Conservation (phyloP, 1,139 yeast species). For the Nakaseomyces glabratus region DNA sequence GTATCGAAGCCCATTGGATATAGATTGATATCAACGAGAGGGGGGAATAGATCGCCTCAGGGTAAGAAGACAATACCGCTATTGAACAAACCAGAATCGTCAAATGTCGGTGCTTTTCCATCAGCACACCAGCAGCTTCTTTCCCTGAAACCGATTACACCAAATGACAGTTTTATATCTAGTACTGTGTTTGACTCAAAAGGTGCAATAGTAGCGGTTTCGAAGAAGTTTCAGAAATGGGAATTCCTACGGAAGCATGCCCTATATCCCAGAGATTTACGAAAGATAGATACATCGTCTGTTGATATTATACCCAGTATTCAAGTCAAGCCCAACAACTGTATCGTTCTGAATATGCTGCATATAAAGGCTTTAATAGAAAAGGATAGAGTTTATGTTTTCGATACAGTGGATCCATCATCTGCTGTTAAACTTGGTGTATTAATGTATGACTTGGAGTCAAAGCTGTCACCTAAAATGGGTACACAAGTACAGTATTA, state of each 20-base stretch:
- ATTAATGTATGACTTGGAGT: slow-evolving; percentile 79
- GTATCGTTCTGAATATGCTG: slow-evolving; percentile 69
- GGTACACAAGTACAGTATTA: slow-evolving; percentile 35
- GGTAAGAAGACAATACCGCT: not conserved
- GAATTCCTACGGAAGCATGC: slow-evolving; percentile 61
- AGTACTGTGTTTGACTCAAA: slow-evolving; percentile 72
- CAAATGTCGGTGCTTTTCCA: slow-evolving; percentile 3
- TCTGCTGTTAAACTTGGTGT: slow-evolving; percentile 62
- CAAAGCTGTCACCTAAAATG: slow-evolving; percentile 46
- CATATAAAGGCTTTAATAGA: slow-evolving; percentile 84
- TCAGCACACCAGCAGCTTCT: slow-evolving; percentile 11
- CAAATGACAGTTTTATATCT: slow-evolving; percentile 48
- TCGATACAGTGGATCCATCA: slow-evolving; percentile 55
- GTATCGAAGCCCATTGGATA: no score
- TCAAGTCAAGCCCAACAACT: slow-evolving; percentile 51
- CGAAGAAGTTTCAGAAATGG: slow-evolving; percentile 70
- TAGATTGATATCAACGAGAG: no score
- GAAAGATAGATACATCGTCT: slow-evolving; percentile 80
- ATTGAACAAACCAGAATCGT: slow-evolving; percentile 1
- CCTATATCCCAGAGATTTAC: slow-evolving; percentile 62
- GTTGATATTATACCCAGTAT: slow-evolving; percentile 87
- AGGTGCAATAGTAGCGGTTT: slow-evolving; percentile 67
- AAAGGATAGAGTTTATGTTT: slow-evolving; percentile 70
- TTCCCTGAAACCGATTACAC: slow-evolving; percentile 46
- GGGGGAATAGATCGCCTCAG: not conserved